Evolutionary conservation across 2,329 filamentous ascomycete genomes (phyloP), one percentile per base, ranked within the genome.

Genomic region (Trichoderma sp.): DNA sequence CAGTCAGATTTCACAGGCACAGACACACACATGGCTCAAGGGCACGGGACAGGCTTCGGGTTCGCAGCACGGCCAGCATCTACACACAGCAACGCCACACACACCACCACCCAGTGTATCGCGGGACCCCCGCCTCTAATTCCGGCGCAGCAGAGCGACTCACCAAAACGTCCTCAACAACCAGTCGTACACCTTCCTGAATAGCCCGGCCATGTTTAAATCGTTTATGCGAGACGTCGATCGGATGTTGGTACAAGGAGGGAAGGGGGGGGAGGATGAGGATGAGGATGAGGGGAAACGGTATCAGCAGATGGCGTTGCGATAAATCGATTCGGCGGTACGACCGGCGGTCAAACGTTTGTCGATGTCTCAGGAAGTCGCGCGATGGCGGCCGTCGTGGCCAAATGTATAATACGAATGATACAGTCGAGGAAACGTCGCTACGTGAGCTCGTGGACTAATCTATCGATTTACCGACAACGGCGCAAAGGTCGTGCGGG

Each of bases 131-230:
- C 66, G 69, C 47, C 55, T 68, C 64, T 36, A 13, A 50, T 57
- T 20, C 53, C 26, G 36, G 58, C 47, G 30, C 50, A 32, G 39
- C 15, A 47, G 43, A 36, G 36, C 70, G 64, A 88, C 89, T 86
- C 79, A 98, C 95, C 96, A 99, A 85, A 99, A 98, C 79, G 96
- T 93, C 86, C 95, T 92, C 85, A 99, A 86, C 82, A 98, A 87
- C 95, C 95, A 98, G 89, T 98, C 96, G 87, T 98, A 98, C 82
- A 99, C 91, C 84, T 91, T 92, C 80, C 92, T 93, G 84, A 99
- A 97, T 81, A 99, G 85, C 77, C 93, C 93, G 78, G 94, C 93
- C 95, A 98, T 98, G 83, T 78, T 78, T 28, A 3, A 34, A 61
- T 67, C 43, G 62, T 17, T 53, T 57, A 50, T 32, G n/a, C 53